phyloP scores from a whole-genome alignment of 495 filamentous ascomycete species.

The Neurospora discreta region DNA sequence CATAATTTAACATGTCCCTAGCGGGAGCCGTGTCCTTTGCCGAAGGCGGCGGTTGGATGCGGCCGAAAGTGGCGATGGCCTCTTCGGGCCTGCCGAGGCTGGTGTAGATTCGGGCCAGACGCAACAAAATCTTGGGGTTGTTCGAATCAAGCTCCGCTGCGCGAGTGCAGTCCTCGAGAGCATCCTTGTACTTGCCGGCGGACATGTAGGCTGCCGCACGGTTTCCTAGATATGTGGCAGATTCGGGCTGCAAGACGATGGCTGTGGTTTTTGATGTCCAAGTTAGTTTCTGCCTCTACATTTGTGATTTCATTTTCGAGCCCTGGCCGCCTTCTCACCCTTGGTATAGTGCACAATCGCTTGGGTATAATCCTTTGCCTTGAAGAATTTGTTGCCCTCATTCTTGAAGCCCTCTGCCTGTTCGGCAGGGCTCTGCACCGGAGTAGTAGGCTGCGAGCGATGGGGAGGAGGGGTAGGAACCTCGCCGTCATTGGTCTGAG shows the following conservation, averaged over 20 bases:
- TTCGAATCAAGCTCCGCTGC: slow-evolving; percentile 71
- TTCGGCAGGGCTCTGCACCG: slow-evolving; percentile 40
- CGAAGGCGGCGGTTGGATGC: slow-evolving; percentile 64
- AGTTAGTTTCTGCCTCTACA: slow-evolving; percentile 4
- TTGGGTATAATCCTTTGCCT: slow-evolving; percentile 71
- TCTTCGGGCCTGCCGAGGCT: slow-evolving; percentile 75
- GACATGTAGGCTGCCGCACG: slow-evolving; percentile 89
- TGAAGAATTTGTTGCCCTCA: slow-evolving; percentile 92
- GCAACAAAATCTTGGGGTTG: slow-evolving; percentile 78
- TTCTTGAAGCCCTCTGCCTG: slow-evolving; percentile 87
- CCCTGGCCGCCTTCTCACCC: slow-evolving; percentile 40
- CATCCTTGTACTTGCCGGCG: slow-evolving; percentile 61
- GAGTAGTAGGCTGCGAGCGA: slow-evolving; percentile 49
- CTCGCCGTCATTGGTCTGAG: slow-evolving; percentile 21
- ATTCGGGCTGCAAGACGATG: slow-evolving; percentile 65
- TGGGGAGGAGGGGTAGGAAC: slow-evolving; percentile 78
- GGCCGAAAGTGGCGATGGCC: slow-evolving; percentile 65
- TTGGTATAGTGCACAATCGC: slow-evolving; percentile 91
- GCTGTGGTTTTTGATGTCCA: slow-evolving; percentile 40
- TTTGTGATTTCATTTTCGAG: neutral
- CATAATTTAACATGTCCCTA: slow-evolving; percentile 70
- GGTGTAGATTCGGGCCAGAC: slow-evolving; percentile 80
- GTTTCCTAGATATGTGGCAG: slow-evolving; percentile 87
- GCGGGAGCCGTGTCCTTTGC: slow-evolving; percentile 72
- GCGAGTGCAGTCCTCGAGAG: slow-evolving; percentile 71